These are phyloP conservation scores for Bjerkandera adusta DNA, from an alignment of 1,284 basidiomycete species.

Conservation along the genomic window DNA sequence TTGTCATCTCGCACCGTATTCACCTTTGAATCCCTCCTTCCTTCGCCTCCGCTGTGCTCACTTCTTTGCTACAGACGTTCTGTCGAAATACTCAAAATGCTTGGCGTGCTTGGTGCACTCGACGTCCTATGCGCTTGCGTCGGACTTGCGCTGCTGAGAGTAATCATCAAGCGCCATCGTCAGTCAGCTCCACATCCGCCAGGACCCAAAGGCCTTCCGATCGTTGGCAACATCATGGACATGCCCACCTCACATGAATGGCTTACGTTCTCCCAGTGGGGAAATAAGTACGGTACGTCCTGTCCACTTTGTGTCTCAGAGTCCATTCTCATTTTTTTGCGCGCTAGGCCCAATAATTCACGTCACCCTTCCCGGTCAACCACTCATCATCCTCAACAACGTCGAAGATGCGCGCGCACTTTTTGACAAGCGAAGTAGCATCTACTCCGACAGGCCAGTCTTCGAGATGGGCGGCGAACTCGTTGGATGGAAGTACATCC, in stretches of 20 bases:
- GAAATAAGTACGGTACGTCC: background rate
- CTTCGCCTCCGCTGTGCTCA: no score
- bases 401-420: constrained; percentile 51
- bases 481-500: constrained; percentile 63
- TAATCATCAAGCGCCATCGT: no score
- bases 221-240: constrained; percentile 22
- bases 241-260: constrained; percentile 15
- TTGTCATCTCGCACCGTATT: no score
- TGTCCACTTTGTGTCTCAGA: no score
- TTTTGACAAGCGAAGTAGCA: constrained; percentile 63
- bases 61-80: no score
- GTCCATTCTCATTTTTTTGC: background rate
- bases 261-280: background rate
- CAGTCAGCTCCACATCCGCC: no score
- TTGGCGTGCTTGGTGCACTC: no score
- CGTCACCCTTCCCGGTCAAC: constrained; percentile 56
- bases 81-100: no score
- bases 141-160: no score
- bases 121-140: no score
- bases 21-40: no score
- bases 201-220: constrained; percentile 28
- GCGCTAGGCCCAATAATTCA: constrained; percentile 29
- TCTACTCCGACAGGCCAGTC: constrained; percentile 65
- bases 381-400: constrained; percentile 59
- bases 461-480: constrained; percentile 43